These are phyloP conservation scores for Debaryomyces subglobosus DNA, from an alignment of 1,139 yeast genomes.

Conservation along the genomic window DNA sequence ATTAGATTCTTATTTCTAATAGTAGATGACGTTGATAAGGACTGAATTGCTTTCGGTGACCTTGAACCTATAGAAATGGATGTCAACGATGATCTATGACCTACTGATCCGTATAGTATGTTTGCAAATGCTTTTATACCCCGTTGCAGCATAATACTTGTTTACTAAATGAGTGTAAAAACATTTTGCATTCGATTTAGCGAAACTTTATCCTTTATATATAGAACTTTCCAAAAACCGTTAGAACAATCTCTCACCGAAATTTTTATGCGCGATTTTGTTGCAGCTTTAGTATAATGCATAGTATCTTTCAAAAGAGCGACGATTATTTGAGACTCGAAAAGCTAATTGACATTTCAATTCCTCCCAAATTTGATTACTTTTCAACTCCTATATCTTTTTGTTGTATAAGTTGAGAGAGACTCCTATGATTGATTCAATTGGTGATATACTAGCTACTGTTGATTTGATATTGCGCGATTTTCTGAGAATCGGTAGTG, in stretches of 20 bases:
- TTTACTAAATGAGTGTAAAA: neutral
- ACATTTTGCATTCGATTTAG: neutral
- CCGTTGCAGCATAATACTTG: neutral
- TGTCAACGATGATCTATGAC: neutral
- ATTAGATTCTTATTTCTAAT: neutral
- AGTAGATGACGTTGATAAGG: conserved; percentile 5
- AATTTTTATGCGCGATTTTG: neutral
- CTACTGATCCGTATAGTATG: neutral
- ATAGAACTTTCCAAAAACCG: neutral
- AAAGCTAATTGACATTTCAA: too few species aligned
- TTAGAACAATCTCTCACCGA: neutral
- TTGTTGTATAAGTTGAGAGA: neutral
- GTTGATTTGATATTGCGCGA: neutral
- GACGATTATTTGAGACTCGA: too few species aligned
- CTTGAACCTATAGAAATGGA: neutral
- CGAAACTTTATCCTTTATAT: neutral
- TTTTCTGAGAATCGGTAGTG: neutral
- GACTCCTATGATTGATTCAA: neutral
- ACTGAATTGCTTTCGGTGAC: neutral
- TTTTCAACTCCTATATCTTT: too few species aligned
- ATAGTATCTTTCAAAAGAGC: too few species aligned
- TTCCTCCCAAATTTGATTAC: too few species aligned
- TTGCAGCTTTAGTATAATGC: neutral
- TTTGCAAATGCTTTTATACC: neutral
- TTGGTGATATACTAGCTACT: neutral